Conservation (phyloP, 257 asterid species). For the Solanum habrochaites region DNA sequence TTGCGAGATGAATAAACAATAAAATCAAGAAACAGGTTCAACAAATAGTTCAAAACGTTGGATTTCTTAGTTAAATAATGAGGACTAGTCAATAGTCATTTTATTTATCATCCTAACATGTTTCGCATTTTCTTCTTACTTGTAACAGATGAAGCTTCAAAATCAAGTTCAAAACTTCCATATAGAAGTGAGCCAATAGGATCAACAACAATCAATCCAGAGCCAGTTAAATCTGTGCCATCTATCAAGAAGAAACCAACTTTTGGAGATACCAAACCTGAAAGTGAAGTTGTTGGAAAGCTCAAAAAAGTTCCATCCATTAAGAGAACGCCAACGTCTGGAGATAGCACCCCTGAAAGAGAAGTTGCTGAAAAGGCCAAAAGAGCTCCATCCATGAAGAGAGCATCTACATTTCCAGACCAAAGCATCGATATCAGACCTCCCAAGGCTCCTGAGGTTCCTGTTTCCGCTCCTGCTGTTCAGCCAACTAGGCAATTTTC, state of each 20-base stretch:
- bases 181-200: slow-evolving; percentile 16
- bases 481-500: slow-evolving; percentile 7
- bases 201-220: slow-evolving; percentile 22
- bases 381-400: slow-evolving; percentile 17
- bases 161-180: slow-evolving; percentile 18
- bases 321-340: slow-evolving; percentile 11
- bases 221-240: slow-evolving; percentile 13
- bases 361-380: slow-evolving; percentile 11
- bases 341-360: slow-evolving; percentile 22
- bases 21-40: not conserved
- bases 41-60: not conserved
- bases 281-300: slow-evolving; percentile 11
- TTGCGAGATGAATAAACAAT: not conserved
- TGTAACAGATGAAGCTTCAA: slow-evolving; percentile 37
- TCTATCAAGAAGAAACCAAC: slow-evolving; percentile 43
- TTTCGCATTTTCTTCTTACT: not conserved
- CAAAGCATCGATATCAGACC: slow-evolving; percentile 7
- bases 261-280: slow-evolving; percentile 32
- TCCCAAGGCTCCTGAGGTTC: slow-evolving; percentile 10
- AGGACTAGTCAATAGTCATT: not conserved
- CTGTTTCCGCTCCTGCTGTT: slow-evolving; percentile 7
- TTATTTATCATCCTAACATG: not conserved
- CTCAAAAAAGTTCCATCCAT: slow-evolving; percentile 11
- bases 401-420: slow-evolving; percentile 17
- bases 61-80: not conserved